Conservation (phyloP, 495 filamentous ascomycete genomes). For the Hyphodiscus hymeniophilus region DNA sequence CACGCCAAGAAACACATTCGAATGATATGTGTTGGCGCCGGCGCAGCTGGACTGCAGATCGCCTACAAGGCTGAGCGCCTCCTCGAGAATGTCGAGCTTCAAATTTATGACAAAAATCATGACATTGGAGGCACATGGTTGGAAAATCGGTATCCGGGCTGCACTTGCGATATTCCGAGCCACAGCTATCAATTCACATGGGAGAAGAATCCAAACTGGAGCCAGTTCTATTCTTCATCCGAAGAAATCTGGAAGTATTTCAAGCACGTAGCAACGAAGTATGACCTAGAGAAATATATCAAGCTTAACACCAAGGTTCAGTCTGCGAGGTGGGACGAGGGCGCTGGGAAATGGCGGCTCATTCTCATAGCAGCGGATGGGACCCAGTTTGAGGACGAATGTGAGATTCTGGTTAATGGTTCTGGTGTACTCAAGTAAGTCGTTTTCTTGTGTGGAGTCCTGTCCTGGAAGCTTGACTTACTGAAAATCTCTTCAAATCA, state of each 20-base stretch:
- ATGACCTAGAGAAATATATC: constrained; percentile 43
- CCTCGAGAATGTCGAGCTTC: constrained; percentile 36
- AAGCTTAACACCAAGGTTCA: constrained; percentile 21
- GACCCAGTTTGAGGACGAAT: constrained; percentile 23
- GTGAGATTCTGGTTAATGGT: constrained; percentile 13
- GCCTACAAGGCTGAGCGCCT: constrained; percentile 16
- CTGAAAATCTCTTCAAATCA: no score
- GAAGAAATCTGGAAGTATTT: constrained; percentile 54
- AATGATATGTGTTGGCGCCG: constrained; percentile 11
- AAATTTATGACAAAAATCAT: constrained; percentile 72
- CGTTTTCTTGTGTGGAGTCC: background rate
- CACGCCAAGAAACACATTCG: background rate
- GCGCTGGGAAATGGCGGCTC: constrained; percentile 2
- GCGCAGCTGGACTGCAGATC: constrained; percentile 2
- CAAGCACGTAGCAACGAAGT: constrained; percentile 42
- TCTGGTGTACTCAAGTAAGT: constrained; percentile 15
- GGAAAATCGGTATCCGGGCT: constrained; percentile 50
- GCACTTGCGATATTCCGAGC: constrained; percentile 44
- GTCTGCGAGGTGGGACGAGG: constrained; percentile 10
- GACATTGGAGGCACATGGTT: constrained; percentile 56
- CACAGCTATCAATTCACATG: constrained; percentile 46
- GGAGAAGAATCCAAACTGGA: constrained; percentile 42
- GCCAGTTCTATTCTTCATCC: constrained; percentile 42
- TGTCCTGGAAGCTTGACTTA: background rate
- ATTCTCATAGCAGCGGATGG: background rate